Conservation (phyloP, 2,329 filamentous ascomycete genomes). For the Huntiella bhutanensis region DNA sequence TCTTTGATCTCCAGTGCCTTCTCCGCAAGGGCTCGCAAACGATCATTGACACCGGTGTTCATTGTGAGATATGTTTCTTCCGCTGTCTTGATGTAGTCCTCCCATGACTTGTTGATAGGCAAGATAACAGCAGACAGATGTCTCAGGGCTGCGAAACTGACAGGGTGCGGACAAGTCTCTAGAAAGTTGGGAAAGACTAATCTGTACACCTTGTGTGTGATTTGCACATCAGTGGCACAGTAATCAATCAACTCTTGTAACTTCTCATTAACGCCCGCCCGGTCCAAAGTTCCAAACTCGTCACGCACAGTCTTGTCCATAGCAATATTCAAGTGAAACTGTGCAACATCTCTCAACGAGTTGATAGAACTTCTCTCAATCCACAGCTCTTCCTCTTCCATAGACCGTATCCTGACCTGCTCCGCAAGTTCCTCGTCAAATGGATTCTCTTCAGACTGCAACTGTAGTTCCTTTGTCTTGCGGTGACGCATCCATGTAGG, state of each 20-base stretch:
- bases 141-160: slow-evolving; percentile 84
- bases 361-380: slow-evolving; percentile 88
- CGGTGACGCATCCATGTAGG: slow-evolving; percentile 96
- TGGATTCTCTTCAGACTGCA: slow-evolving; percentile 55
- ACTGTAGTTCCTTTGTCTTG: slow-evolving; percentile 69
- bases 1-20: slow-evolving; percentile 59
- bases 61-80: slow-evolving; percentile 69
- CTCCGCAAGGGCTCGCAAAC: slow-evolving; percentile 54
- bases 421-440: slow-evolving; percentile 51
- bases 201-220: slow-evolving; percentile 87
- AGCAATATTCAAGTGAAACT: slow-evolving; percentile 80
- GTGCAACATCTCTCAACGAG: slow-evolving; percentile 82
- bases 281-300: slow-evolving; percentile 67
- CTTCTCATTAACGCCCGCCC: slow-evolving; percentile 47
- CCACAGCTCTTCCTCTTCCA: slow-evolving; percentile 89
- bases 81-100: slow-evolving; percentile 62
- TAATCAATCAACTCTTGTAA: slow-evolving; percentile 78
- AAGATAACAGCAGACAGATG: slow-evolving; percentile 89
- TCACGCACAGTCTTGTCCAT: slow-evolving; percentile 82
- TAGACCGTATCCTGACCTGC: slow-evolving; percentile 46
- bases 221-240: slow-evolving; percentile 80
- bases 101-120: slow-evolving; percentile 76
- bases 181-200: slow-evolving; percentile 84
- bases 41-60: slow-evolving; percentile 57
- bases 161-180: slow-evolving; percentile 80